Evolutionary conservation across 257 asterid genomes (phyloP), one percentile per base, ranked within the genome.

Genomic region (Paraleonurus japonicus): DNA sequence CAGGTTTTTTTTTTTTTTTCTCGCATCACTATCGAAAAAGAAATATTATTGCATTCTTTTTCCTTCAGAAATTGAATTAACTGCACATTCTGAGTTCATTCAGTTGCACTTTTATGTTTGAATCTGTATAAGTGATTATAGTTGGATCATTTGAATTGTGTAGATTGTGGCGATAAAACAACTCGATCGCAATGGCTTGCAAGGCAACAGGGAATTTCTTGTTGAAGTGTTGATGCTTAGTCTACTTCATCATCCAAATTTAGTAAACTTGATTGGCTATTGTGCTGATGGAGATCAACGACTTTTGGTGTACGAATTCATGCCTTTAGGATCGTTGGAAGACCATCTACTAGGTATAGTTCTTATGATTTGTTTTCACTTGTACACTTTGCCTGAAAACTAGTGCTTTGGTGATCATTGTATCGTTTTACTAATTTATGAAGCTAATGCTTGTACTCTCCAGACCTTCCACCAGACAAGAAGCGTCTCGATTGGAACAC

Each of bases 231-330:
- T 91, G 81, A 89, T 91, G 91, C 67, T 91, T 72, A 87, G 95
- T 74, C 72, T 84, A 60, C 91, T 91, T 83, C 97, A 89, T 77
- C 97, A 91, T 78, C 79, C 92, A 7, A 85, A 91, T 79, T 78
- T 91, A 71, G 96, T 91, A 43, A 91, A 89, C 79, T 78, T 91
- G 81, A 87, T 84, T 16, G 97, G 95, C 68, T 91, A 89, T 39
- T 91, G 97, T 81, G 96, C 96, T 67, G 96, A 91, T 79, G 97
- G 96, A 75, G 95, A 85, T 82, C 95, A 91, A 67, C 84, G 92
- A 73, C 89, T 91, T 78, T 80, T 91, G 81, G 97, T 89, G 60
- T 87, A 91, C 1, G 95, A 91, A 72, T 91, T 70, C 85, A 87
- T 91, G 97, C 82, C 96, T n/a, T 79, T 89, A 73, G 96, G 96